Base-by-base conservation (phyloP, 1,284 basidiomycete genomes). In the Coriolopsis trogii region DNA sequence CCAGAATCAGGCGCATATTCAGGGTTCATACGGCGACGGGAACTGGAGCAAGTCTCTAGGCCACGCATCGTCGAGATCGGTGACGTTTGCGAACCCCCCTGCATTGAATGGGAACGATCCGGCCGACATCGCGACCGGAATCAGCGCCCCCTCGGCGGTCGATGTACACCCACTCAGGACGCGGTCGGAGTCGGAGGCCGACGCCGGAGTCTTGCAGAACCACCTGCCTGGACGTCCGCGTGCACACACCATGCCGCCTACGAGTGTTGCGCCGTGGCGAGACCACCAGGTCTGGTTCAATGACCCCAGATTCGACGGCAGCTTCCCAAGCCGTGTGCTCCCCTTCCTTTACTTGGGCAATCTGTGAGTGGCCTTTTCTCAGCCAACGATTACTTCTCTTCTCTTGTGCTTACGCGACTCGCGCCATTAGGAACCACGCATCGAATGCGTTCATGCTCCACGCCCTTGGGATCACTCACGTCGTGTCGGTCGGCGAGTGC, bases 321-420 rank as follows among this genome's bases (percentile, higher is more conserved):
- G 91, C 60, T 95, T 99, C 74, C 95, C 96, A 6, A 95, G 91
- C 64, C 82, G 95, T 26, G 95, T 99, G 58, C 71, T 98, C 54
- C 93, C 93, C 34, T 96, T 94, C 75, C 78, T 99, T 64, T 99
- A 98, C 73, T 83, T 99, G 40, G 95, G 96, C 47, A 98, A 98
- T 70, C 68, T 97, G 89, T 92, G 66, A 70, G 90, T 84, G 13
- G 56, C 52, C 51, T 52, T 54, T 3, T 51, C 41, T 46, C 51
- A 41, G 49, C 37, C 30, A 9, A 23, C 12, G 25, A 24, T 34
- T 36, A 23, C 31, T 49, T 23, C 20, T 49, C 13, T 38, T 47
- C 33, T 36, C 40, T 34, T 48, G 42, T 21, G 40, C 16, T 49
- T 43, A 46, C 53, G 59, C 41, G 42, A 51, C 45, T 53, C 18